A percentile compares a stretch with the other conserved stretches of the same genome.
These are phyloP conservation scores for Fraxinus platypoda DNA, from an alignment of 305 asterid species.

Conservation along the genomic window DNA sequence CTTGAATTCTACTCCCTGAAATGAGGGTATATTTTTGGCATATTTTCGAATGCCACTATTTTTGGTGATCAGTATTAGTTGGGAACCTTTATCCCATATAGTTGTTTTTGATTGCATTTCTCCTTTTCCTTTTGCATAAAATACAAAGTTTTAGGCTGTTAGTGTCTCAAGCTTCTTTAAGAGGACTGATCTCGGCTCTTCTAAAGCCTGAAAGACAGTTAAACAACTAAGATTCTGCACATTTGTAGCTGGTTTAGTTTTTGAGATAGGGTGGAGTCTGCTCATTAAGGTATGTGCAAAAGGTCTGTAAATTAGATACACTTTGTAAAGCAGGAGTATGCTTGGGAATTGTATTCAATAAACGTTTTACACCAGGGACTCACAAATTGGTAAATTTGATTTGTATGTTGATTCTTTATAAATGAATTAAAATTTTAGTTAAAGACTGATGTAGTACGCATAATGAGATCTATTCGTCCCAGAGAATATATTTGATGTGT, in stretches of 20 bases:
- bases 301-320: neutral
- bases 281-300: neutral
- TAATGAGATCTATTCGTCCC: constrained; percentile 12
- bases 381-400: neutral
- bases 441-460: neutral
- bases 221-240: neutral
- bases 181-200: neutral
- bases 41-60: neutral
- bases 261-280: neutral
- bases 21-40: neutral
- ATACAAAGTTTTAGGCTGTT: neutral
- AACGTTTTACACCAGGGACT: neutral
- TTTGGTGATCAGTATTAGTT: neutral
- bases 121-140: neutral
- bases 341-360: neutral
- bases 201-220: neutral
- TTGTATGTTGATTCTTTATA: neutral
- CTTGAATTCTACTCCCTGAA: neutral
- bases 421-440: neutral
- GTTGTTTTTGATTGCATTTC: neutral
- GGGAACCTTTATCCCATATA: neutral
- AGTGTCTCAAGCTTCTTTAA: neutral
- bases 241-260: neutral
- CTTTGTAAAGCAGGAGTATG: neutral
- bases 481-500: neutral